Percentiles rank a stretch among this genome's conserved stretches.
These are phyloP conservation scores for Monilinia vaccinii-corymbosi DNA, from an alignment of 2,329 filamentous ascomycete genomes.

Conservation along the genomic window DNA sequence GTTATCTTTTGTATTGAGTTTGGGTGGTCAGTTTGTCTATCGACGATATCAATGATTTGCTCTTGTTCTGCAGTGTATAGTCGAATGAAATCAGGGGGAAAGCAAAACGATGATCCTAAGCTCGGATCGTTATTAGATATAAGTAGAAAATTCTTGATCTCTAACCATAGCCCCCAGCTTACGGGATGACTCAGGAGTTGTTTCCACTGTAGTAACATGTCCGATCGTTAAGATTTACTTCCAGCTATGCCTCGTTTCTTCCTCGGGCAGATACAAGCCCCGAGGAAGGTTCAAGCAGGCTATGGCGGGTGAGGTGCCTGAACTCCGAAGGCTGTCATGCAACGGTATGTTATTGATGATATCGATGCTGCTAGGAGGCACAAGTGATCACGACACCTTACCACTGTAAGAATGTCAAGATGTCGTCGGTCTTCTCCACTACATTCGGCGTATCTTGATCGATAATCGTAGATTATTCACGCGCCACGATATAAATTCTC, in stretches of 20 bases:
- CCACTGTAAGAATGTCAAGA: background rate
- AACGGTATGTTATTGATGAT: background rate
- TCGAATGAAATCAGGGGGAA: background rate
- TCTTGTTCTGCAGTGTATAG: too few relatives aligned
- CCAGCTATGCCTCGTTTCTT: background rate
- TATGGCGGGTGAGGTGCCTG: background rate
- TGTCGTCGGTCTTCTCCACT: too few relatives aligned
- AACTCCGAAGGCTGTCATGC: background rate
- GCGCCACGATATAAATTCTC: background rate
- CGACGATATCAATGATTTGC: background rate
- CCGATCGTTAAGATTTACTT: background rate
- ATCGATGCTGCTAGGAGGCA: background rate
- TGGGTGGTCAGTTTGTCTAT: background rate
- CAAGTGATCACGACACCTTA: background rate
- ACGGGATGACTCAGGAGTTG: background rate
- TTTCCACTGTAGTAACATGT: background rate
- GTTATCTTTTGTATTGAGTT: background rate
- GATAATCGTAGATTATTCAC: too few relatives aligned
- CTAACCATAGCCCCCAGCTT: background rate
- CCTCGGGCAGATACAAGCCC: background rate
- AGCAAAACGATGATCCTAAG: background rate
- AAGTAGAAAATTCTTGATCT: background rate
- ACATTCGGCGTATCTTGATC: too few relatives aligned
- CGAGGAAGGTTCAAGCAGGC: background rate
- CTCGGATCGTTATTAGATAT: background rate